Base-by-base conservation (phyloP, 1,284 basidiomycete species). In the Melanopsichium pennsylvanicum region DNA sequence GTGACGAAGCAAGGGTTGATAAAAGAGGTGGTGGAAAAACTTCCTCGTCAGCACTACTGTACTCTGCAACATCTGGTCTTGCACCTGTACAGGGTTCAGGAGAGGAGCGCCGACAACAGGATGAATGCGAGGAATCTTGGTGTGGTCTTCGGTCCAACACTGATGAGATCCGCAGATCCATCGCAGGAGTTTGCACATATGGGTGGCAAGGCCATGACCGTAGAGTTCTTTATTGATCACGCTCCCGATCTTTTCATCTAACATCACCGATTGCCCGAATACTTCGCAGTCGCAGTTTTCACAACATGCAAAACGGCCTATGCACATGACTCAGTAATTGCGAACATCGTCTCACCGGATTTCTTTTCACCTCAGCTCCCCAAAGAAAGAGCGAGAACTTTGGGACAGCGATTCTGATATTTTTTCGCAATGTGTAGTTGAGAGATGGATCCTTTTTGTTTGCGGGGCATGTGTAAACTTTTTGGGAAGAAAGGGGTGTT, bases 111-210 rank as follows among this genome's bases (percentile, higher is more conserved):
- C 21, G 84, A 85, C 57, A 99, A 98, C 81, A 85, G 93, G 47
- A 98, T 99, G 96, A 93, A 88, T 43, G 89, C 92, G 4, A 87
- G 93, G 66, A 99, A 98, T 76, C 84, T 99, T 18, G 96, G 96
- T n/a, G 93, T 97, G n/a, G 93, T 99, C 35, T 97, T 98, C 84
- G 96, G 96, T 71, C 95, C 95, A 7, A 98, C 95, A 0, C 85
- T 97, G 19, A 91, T 97, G 88, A 88, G 92, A 60, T 95, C 93
- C 2, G 86, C 86, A 27, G 90, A 95, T 79, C 89, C 91, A 5
- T 86, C 86, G 32, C 88, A 91, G 29, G 95, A 97, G 82, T 97
- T 97, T 83, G 90, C 89, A 63, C 93, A 97, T 80, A 95, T 94
- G 92, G 93, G 92, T 11, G 92, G 92, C 61, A 97, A 95, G 82